Evolutionary conservation across 2,329 filamentous ascomycete species (phyloP).

Genomic region (Curvularia sp.): DNA sequence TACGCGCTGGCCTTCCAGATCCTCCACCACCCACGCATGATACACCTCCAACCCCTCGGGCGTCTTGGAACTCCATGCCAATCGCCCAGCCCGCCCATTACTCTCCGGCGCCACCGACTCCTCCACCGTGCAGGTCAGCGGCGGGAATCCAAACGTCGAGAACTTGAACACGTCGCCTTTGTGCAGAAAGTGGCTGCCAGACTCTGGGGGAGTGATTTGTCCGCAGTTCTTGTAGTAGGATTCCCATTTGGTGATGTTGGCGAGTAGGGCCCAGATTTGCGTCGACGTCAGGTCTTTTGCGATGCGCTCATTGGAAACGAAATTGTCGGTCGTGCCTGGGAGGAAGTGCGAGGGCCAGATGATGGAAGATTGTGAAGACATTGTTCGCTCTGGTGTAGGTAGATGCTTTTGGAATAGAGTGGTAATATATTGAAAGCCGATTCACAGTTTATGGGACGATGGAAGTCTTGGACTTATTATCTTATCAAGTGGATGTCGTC

Average conservation of each 20-base stretch:
- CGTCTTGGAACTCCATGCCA: conserved; percentile 32
- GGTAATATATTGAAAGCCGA: neutral
- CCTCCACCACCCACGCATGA: conserved; percentile 50
- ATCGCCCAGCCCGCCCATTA: conserved; percentile 31
- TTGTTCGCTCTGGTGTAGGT: neutral
- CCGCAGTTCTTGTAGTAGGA: conserved; percentile 47
- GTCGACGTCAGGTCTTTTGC: conserved; percentile 33
- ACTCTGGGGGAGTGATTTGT: conserved; percentile 38
- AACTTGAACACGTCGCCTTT: conserved; percentile 44
- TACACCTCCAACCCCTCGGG: conserved; percentile 42
- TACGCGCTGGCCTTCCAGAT: conserved; percentile 40
- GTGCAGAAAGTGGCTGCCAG: conserved; percentile 29
- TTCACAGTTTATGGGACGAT: neutral
- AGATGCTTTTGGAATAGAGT: neutral
- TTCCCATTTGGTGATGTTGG: conserved; percentile 46
- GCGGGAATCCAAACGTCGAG: conserved; percentile 48
- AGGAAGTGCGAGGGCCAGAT: conserved; percentile 43
- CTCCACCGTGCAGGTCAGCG: conserved; percentile 35
- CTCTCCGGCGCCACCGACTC: conserved; percentile 25
- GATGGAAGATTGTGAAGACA: conserved; percentile 37
- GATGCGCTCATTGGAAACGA: conserved; percentile 47
- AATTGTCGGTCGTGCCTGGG: conserved; percentile 51
- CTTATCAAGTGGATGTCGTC: neutral
- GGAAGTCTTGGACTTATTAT: too few relatives aligned
- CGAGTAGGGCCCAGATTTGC: conserved; percentile 45